phyloP scores from a whole-genome alignment of 441 rosid genomes.

The Croton laevigatus region DNA sequence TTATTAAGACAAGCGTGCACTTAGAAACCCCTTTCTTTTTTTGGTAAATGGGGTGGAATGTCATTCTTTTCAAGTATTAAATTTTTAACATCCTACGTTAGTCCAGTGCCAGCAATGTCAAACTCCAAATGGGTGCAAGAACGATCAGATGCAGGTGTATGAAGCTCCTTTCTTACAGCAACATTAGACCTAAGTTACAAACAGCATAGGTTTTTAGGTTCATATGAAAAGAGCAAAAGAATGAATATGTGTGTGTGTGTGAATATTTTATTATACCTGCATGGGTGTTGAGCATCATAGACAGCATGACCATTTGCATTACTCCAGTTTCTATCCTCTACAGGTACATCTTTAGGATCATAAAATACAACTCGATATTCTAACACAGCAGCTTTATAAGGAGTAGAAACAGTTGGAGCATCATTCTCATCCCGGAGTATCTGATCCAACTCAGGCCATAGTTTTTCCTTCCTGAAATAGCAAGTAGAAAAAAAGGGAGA shows the following conservation, averaged over 20 bases:
- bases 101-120: conserved; percentile 83
- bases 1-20: background rate
- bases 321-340: conserved; percentile 51
- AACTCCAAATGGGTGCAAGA: conserved; percentile 98
- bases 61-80: background rate
- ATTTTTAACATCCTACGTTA: conserved; percentile 52
- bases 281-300: conserved; percentile 94
- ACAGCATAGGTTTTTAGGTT: conserved; percentile 6
- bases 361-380: conserved; percentile 81
- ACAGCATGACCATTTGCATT: conserved; percentile 74
- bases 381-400: conserved; percentile 88
- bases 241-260: background rate
- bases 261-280: conserved; percentile 47
- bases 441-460: conserved; percentile 96
- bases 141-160: conserved; percentile 85
- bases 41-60: background rate
- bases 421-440: conserved; percentile 81
- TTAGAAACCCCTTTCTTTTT: background rate
- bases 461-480: conserved; percentile 64
- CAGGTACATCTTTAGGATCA: conserved; percentile 51
- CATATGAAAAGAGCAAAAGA: conserved; percentile 17
- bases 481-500: background rate
- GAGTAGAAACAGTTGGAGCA: conserved; percentile 64
- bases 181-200: conserved; percentile 67
- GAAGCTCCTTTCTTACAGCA: conserved; percentile 84